Base-by-base conservation (phyloP, 306 rosid species). In the Prunus mume region DNA sequence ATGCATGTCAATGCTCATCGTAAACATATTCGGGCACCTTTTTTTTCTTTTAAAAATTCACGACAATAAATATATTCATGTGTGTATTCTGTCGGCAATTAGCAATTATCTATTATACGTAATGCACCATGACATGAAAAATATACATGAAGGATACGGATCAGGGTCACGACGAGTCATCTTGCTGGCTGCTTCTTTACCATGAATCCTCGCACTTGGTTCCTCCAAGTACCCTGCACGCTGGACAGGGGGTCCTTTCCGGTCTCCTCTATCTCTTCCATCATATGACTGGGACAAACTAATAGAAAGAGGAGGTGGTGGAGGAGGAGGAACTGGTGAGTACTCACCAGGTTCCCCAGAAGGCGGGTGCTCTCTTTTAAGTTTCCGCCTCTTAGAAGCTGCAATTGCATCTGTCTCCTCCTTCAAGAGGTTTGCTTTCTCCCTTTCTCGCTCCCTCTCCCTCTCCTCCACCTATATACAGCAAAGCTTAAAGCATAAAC, bases 261-360 rank as follows among this genome's bases (percentile, higher is more conserved):
- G 86, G 74, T 95, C 98, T 85, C 83, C 96, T 81, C 98, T 86
- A 62, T 93, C 98, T 73, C 99, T 88, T 76, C 91, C 98, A 78
- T 95, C 99, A 72, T 89, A 90, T 2, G 89, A 80, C 70, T 89
- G 93, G 67, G 97, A 79, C 78, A 86, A 85, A 45, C 89, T 86
- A 73, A 78, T 82, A 61, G 87, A 77, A 11, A 84, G 76, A 15
- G 86, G 81, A 72, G 91, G 91, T 25, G 93, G 96, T 6, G 87
- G 89, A 56, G 91, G 90, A 65, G 91, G 91, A 65, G 91, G 91
- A 74, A 84, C 99, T 18, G 97, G 99, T 28, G 93, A 89, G 86
- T 87, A 95, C 81, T 95, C 99, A 74, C 99, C 99, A 22, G 97
- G 87, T 79, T 95, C 99, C 73, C 78, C 86, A 1, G 87, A 38